A percentile compares a stretch with the other conserved stretches of the same genome.
Conservation (phyloP, 2,329 filamentous ascomycete genomes). For the Harringtonia lauricola region DNA sequence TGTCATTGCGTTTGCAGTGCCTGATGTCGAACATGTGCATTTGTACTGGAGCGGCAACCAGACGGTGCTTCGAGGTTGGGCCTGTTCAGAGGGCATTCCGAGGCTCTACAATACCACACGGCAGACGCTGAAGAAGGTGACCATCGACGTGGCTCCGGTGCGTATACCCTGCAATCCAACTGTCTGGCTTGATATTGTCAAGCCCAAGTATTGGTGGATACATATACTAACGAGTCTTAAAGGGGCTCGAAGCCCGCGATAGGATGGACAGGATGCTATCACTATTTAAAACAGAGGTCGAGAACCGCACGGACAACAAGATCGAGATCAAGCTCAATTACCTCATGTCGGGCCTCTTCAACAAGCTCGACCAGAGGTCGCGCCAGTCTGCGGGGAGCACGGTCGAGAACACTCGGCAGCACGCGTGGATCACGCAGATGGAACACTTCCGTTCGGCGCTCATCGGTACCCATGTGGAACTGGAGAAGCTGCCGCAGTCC, state of each 20-base stretch:
- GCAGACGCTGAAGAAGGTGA: conserved; percentile 12
- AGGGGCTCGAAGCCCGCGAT: background rate
- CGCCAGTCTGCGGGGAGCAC: background rate
- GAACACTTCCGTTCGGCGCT: conserved; percentile 13
- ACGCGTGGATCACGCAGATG: conserved; percentile 18
- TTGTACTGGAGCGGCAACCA: conserved; percentile 23
- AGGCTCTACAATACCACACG: conserved; percentile 10
- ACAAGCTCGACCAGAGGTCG: background rate
- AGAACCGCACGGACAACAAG: background rate
- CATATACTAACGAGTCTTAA: background rate
- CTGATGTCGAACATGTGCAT: conserved; percentile 13
- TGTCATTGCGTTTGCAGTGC: conserved; percentile 11
- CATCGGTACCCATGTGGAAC: background rate
- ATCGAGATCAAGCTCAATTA: background rate
- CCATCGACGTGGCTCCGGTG: conserved; percentile 15
- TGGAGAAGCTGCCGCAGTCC: background rate
- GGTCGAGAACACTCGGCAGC: conserved; percentile 11
- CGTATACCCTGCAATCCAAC: background rate
- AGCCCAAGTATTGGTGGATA: background rate
- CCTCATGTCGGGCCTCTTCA: background rate
- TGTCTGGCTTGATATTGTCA: background rate
- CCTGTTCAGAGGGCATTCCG: conserved; percentile 15
- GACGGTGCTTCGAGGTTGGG: conserved; percentile 21
- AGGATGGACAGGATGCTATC: background rate
- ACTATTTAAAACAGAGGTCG: background rate